Evolutionary conservation across 805 yeast genomes (phyloP).

Genomic region (Saitoella complicata): DNA sequence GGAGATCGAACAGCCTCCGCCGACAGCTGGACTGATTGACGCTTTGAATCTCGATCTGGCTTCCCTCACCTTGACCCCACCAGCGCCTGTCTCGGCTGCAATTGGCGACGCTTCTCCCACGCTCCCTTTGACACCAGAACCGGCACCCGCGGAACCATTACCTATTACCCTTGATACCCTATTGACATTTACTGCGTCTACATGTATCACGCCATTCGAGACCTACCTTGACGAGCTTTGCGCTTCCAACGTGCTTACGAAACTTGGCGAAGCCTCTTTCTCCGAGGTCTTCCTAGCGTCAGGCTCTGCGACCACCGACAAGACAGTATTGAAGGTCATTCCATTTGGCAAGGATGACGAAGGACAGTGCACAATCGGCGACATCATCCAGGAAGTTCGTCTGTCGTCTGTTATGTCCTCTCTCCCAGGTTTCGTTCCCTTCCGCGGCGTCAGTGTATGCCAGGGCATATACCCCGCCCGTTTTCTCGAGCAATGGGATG

Average conservation of each 20-base stretch:
- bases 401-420: slow-evolving; percentile 27
- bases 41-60: no score
- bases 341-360: slow-evolving; percentile 33
- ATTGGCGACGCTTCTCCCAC: no score
- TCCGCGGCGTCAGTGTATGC: slow-evolving; percentile 31
- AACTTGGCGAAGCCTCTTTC: slow-evolving; percentile 33
- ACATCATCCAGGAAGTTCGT: slow-evolving; percentile 32
- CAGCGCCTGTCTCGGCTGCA: no score
- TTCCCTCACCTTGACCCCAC: no score
- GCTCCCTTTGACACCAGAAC: no score
- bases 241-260: slow-evolving; percentile 15
- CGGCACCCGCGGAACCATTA: no score
- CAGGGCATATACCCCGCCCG: slow-evolving; percentile 29
- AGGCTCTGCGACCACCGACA: slow-evolving; percentile 13
- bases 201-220: no score
- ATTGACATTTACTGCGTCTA: no score
- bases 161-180: no score
- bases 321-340: slow-evolving; percentile 31
- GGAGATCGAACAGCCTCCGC: no score
- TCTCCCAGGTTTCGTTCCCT: slow-evolving; percentile 30
- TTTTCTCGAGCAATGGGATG: slow-evolving; percentile 32
- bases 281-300: slow-evolving; percentile 28
- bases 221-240: no score
- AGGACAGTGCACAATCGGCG: slow-evolving; percentile 28
- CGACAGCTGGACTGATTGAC: no score